A percentile compares a stretch with the other conserved stretches of the same genome.
Conservation (phyloP, 2,329 filamentous ascomycete species). For the Colletotrichum sp. region DNA sequence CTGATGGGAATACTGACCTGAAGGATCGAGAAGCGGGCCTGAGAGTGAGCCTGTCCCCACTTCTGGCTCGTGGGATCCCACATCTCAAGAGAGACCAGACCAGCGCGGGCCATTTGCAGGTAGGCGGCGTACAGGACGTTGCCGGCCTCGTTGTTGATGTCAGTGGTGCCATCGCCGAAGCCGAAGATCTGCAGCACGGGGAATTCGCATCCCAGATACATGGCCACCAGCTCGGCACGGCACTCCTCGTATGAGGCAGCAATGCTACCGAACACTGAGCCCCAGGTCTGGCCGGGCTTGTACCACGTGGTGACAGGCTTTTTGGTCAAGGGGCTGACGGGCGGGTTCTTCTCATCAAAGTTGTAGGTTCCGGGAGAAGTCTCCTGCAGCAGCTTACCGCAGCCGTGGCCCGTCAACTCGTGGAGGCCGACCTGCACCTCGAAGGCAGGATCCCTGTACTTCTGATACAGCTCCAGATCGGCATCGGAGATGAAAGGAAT, state of each 20-base stretch:
- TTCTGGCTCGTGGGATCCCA: conserved; percentile 92
- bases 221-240: conserved; percentile 90
- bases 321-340: conserved; percentile 77
- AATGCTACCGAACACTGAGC: conserved; percentile 86
- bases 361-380: conserved; percentile 83
- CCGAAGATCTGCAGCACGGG: conserved; percentile 89
- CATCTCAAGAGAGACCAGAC: conserved; percentile 86
- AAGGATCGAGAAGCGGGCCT: conserved; percentile 89
- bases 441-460: conserved; percentile 86
- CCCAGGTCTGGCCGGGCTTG: conserved; percentile 95
- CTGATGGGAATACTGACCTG: conserved; percentile 39
- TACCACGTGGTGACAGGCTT: conserved; percentile 88
- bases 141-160: conserved; percentile 79
- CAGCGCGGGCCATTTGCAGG: conserved; percentile 92
- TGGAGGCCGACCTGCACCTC: conserved; percentile 97
- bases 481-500: conserved; percentile 86
- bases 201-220: conserved; percentile 86
- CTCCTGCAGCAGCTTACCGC: conserved; percentile 92
- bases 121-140: conserved; percentile 90
- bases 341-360: conserved; percentile 84
- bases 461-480: conserved; percentile 80
- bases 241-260: conserved; percentile 94
- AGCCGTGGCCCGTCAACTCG: conserved; percentile 85
- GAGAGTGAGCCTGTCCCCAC: conserved; percentile 93
- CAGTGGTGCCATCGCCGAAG: conserved; percentile 76